Evolutionary conservation across 306 rosid species (phyloP).

Genomic region (Inga oerstediana): DNA sequence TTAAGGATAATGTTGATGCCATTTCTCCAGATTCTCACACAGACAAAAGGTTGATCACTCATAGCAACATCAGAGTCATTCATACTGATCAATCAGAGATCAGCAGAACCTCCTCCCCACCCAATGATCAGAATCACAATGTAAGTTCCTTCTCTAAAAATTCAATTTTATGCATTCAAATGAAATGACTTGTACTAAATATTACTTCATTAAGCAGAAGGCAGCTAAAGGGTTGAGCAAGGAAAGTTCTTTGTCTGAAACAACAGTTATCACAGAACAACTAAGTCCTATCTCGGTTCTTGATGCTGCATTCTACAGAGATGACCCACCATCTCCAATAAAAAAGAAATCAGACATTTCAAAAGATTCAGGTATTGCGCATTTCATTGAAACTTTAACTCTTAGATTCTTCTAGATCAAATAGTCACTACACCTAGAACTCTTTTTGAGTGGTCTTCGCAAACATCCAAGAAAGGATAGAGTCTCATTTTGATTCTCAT

Average conservation of each 20-base stretch:
- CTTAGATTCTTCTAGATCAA: conserved; percentile 6
- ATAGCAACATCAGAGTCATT: conserved; percentile 42
- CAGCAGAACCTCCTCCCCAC: conserved; percentile 35
- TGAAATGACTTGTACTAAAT: conserved; percentile 26
- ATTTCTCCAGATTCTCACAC: conserved; percentile 57
- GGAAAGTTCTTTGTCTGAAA: conserved; percentile 44
- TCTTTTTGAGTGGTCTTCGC: conserved; percentile 12
- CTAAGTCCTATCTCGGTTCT: conserved; percentile 97
- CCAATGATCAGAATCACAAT: conserved; percentile 38
- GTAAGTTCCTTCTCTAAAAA: conserved; percentile 45
- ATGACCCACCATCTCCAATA: conserved; percentile 93
- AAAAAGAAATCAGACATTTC: conserved; percentile 68
- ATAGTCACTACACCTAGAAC: neutral
- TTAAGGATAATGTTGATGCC: conserved; percentile 42
- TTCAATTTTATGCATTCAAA: conserved; percentile 16
- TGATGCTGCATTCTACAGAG: conserved; percentile 79
- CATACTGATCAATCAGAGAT: conserved; percentile 42
- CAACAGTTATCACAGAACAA: conserved; percentile 57
- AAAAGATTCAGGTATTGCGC: conserved; percentile 45
- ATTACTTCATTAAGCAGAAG: conserved; percentile 47
- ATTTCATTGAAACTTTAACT: conserved; percentile 20
- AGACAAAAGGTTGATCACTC: conserved; percentile 40
- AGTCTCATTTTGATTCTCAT: conserved; percentile 27
- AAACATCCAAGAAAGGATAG: neutral
- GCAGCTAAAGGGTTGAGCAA: conserved; percentile 41